Base-by-base conservation (phyloP, 1,284 basidiomycete genomes). In the Sporisorium scitamineum region DNA sequence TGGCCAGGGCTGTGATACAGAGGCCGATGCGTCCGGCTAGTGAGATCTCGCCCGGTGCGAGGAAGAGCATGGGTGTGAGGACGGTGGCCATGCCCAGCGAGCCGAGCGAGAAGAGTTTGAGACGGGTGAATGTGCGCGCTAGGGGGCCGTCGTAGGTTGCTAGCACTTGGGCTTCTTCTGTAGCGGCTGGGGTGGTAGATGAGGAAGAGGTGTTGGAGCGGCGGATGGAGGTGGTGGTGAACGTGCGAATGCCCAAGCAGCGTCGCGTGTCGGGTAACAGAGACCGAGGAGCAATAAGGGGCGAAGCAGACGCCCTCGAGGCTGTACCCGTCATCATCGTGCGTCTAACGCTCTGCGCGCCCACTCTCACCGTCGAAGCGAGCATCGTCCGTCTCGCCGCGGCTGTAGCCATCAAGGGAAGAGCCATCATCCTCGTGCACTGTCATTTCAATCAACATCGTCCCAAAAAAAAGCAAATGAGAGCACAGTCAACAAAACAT, bases 61-160 rank as follows among this genome's bases (percentile, higher is more conserved):
- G 85, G 84, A 95, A 91, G 64, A 95, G 90, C 85, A 94, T 89
- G 1, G 93, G 93, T 0, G 92, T 88, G 78, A 94, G 87, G 4
- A 89, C 87, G 57, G 88, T 86, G n/a, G 92, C 91, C 51, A 94
- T 89, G 5, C 88, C 88, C 54, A 95, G 88, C 2, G 93, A 94
- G 45, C 90, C 90, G 2, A 95, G 86, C 10, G 93, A 94, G 86
- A 95, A 94, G 26, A 93, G 86, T 83, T 95, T 95, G 61, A 94
- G 88, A 9, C 90, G 89, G 50, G 90, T 89, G 86, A 93, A 94
- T 0, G 92, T 92, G 50, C 87, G 82, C 0, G 90, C 86, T 48
- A 94, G 87, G 2, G 93, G 93, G 0, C 93, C 93, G 67, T 64
- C 48, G 63, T 87, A 87, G 48, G 66, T 68, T 5, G 82, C 82